Evolutionary conservation across 73 alveolate genomes (phyloP).

Genomic region (Paraurostyla sp.): DNA sequence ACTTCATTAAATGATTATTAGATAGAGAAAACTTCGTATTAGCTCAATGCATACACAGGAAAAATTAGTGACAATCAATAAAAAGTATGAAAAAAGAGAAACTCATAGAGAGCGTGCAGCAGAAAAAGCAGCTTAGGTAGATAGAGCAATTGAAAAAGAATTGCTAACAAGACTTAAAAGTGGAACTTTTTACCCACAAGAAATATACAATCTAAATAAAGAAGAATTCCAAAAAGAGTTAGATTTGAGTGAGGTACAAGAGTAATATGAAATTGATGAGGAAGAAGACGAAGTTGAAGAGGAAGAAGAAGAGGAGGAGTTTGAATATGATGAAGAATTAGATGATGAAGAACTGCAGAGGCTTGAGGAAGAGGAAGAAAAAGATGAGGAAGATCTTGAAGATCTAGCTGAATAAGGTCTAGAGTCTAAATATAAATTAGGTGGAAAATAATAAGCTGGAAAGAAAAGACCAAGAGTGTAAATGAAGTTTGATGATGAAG

Average conservation of each 20-base stretch:
- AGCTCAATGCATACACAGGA: conserved; percentile 74
- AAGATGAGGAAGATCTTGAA: conserved; percentile 80
- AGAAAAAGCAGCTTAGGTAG: conserved; percentile 92
- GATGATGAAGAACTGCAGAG: conserved; percentile 83
- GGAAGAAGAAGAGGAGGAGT: conserved; percentile 84
- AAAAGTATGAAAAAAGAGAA: conserved; percentile 99
- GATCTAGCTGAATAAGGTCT: conserved; percentile 52
- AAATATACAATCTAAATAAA: conserved; percentile 93
- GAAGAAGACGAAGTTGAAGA: conserved; percentile 88
- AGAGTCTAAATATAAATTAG: too few relatives aligned
- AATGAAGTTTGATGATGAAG: conserved; percentile 50
- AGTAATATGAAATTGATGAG: conserved; percentile 79
- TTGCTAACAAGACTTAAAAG: conserved; percentile 90
- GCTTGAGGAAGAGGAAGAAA: conserved; percentile 79
- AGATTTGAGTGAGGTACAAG: conserved; percentile 82
- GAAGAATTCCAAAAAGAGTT: conserved; percentile 87
- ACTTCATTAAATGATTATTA: conserved; percentile 96
- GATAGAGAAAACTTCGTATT: conserved; percentile 94
- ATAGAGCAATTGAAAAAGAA: conserved; percentile 96
- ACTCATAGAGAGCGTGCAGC: conserved; percentile 96
- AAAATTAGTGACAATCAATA: conserved; percentile 94
- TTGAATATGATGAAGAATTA: conserved; percentile 79
- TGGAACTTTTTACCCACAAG: conserved; percentile 78
- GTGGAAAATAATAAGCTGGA: conserved; percentile 60
- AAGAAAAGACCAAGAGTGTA: conserved; percentile 72